A percentile compares a stretch with the other conserved stretches of the same genome.
phyloP scores from a whole-genome alignment of 257 asterid genomes.

The Solanum medicagineum region DNA sequence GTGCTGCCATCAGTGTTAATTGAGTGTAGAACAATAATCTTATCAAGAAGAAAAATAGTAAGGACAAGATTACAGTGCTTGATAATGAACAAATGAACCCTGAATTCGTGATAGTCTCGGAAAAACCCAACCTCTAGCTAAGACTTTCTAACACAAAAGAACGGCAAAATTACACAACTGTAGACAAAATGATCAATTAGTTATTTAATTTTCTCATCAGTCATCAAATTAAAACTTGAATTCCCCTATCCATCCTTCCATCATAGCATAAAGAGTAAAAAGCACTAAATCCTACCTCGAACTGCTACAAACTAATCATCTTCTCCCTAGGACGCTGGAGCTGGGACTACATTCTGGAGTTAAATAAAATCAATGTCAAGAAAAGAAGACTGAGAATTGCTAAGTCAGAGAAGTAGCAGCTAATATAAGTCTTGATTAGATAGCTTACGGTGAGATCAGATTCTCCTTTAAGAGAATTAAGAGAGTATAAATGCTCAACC shows the following conservation, averaged over 20 bases:
- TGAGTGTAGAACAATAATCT: not conserved
- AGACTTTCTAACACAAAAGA: slow-evolving; percentile 52
- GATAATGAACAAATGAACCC: slow-evolving; percentile 10
- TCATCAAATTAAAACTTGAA: slow-evolving; percentile 50
- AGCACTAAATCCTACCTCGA: slow-evolving; percentile 17
- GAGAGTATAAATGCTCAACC: not conserved
- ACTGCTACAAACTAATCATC: slow-evolving; percentile 30
- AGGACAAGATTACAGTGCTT: not conserved
- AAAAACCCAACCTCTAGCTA: slow-evolving; percentile 49
- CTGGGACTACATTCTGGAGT: not conserved
- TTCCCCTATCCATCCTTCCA: slow-evolving; percentile 48
- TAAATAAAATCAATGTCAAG: not conserved
- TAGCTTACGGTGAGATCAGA: not conserved
- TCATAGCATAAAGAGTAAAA: slow-evolving; percentile 29
- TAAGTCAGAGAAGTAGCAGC: not conserved
- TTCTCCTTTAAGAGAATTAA: not conserved
- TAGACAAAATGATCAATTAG: slow-evolving; percentile 53
- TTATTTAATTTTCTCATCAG: slow-evolving; percentile 32
- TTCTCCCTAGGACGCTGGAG: slow-evolving; percentile 9
- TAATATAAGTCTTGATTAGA: not conserved
- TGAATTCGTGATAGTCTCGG: slow-evolving; percentile 40
- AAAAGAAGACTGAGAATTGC: not conserved
- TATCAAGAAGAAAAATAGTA: not conserved
- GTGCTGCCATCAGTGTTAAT: not conserved
- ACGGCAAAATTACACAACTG: slow-evolving; percentile 60